Percentiles rank a stretch among this genome's conserved stretches.
These are phyloP conservation scores for Penicillium bovifimosum DNA, from an alignment of 495 filamentous ascomycete genomes.

Conservation along the genomic window DNA sequence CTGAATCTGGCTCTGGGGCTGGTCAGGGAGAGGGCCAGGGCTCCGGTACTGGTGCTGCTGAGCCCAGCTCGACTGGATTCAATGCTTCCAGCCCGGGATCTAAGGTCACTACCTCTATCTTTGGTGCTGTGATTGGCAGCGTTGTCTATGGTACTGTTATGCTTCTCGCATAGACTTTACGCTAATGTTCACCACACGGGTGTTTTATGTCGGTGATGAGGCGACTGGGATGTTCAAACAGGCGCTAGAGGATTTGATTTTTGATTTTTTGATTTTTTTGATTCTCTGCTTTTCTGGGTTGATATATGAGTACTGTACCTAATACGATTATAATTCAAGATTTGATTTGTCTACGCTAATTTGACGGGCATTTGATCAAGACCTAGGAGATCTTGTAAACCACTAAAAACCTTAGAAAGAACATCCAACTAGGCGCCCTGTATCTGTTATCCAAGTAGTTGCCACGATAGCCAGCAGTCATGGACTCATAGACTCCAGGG, in stretches of 20 bases:
- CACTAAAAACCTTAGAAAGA: too few relatives aligned
- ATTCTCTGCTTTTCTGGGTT: too few relatives aligned
- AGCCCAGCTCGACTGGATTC: constrained; percentile 23
- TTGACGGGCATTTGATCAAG: too few relatives aligned
- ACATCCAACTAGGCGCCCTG: too few relatives aligned
- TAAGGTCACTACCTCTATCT: constrained; percentile 26
- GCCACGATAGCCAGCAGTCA: neutral
- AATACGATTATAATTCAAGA: too few relatives aligned
- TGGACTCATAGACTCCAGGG: neutral
- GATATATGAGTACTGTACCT: too few relatives aligned
- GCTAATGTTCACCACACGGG: neutral
- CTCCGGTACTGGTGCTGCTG: neutral
- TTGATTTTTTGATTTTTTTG: too few relatives aligned
- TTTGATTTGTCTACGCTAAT: too few relatives aligned
- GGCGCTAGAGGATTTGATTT: constrained; percentile 13
- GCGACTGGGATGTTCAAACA: neutral
- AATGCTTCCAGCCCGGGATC: constrained; percentile 27
- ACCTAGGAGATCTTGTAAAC: too few relatives aligned
- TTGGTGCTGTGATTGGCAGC: constrained; percentile 25
- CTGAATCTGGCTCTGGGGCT: neutral
- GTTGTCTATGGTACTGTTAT: constrained; percentile 25
- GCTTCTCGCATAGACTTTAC: constrained; percentile 21
- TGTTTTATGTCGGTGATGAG: constrained; percentile 9
- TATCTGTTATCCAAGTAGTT: too few relatives aligned
- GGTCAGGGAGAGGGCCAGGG: too few relatives aligned